Percentiles rank a stretch among this genome's conserved stretches.
Evolutionary conservation across 1,284 basidiomycete species (phyloP).

Genomic region (Puccinia triticina): DNA sequence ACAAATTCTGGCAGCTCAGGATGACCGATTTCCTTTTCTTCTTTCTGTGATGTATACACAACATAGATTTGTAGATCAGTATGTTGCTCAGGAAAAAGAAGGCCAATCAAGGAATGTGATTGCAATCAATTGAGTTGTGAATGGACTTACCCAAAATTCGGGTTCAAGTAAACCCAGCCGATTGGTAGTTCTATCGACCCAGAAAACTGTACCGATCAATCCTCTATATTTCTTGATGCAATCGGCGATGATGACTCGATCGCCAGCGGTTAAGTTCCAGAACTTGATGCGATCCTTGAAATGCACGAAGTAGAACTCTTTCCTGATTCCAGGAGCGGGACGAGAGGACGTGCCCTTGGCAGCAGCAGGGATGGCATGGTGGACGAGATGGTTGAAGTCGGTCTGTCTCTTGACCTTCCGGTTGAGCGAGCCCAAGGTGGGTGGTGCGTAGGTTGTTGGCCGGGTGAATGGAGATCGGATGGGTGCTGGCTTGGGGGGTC

Average conservation of each 20-base stretch:
- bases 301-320: slow-evolving; percentile 50
- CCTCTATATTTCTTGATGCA: slow-evolving; percentile 35
- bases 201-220: slow-evolving; percentile 38
- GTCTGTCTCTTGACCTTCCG: slow-evolving; percentile 40
- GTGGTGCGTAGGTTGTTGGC: slow-evolving; percentile 41
- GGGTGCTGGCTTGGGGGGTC: slow-evolving; percentile 40
- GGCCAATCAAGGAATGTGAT: not conserved
- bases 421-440: slow-evolving; percentile 17
- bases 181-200: slow-evolving; percentile 48
- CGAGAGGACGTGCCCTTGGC: slow-evolving; percentile 44
- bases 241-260: slow-evolving; percentile 51
- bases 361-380: slow-evolving; percentile 48
- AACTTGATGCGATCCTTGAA: slow-evolving; percentile 49
- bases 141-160: slow-evolving; percentile 42
- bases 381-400: slow-evolving; percentile 51
- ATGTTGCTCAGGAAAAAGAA: not conserved
- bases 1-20: slow-evolving; percentile 35
- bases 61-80: not conserved
- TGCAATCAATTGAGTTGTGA: not conserved
- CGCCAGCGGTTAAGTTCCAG: slow-evolving; percentile 49
- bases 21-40: slow-evolving; percentile 39
- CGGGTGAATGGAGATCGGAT: slow-evolving; percentile 45
- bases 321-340: slow-evolving; percentile 40
- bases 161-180: slow-evolving; percentile 40
- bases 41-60: slow-evolving; percentile 22